Base-by-base conservation (phyloP, 2,329 filamentous ascomycete genomes). In the Epichloe elymi region DNA sequence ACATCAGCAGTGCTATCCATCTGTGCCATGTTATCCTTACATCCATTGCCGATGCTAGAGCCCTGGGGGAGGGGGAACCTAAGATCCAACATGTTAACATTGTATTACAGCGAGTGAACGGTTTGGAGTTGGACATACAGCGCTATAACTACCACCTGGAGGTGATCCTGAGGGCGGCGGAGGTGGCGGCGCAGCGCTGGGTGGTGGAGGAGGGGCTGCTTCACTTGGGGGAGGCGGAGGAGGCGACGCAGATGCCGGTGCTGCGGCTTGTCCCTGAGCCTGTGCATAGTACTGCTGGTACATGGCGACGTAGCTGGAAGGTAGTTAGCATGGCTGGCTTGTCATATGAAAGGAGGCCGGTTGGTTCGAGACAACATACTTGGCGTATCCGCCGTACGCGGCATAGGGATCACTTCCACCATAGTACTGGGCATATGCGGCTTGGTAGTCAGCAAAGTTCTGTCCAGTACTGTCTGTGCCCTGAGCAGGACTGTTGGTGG, bases 341-440 rank as follows among this genome's bases (percentile, higher is more conserved):
- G n/a, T 45, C 38, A 8, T 38, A 33, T 14, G 19, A 46, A 6
- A 7, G n/a, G 11, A 7, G n/a, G 11, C 40, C 48, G 12, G 23
- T 23, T 14, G 12, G 26, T 17, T 30, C 12, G 17, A 19, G 41
- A 7, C 6, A 35, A 59, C 73, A 63, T 76, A 87, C 70, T 85
- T 86, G 59, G 83, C 79, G 67, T 93, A 96, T 50, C 91, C 91
- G 55, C 91, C 91, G 59, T 93, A 96, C 8, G 86, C 82, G 41
- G 88, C 88, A 65, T 96, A 96, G 0, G 90, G 91, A 61, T 96
- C 88, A 55, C 78, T 73, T 50, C 74, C 74, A 55, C 75, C 76
- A 55, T 90, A 91, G 66, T 94, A 93, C 64, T 89, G 85, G 3
- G 86, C 84, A 65, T 94, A 94, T 62, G 91, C 86, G 17, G 85